phyloP scores from a whole-genome alignment of 2,329 filamentous ascomycete genomes.

The Coniella vitis region DNA sequence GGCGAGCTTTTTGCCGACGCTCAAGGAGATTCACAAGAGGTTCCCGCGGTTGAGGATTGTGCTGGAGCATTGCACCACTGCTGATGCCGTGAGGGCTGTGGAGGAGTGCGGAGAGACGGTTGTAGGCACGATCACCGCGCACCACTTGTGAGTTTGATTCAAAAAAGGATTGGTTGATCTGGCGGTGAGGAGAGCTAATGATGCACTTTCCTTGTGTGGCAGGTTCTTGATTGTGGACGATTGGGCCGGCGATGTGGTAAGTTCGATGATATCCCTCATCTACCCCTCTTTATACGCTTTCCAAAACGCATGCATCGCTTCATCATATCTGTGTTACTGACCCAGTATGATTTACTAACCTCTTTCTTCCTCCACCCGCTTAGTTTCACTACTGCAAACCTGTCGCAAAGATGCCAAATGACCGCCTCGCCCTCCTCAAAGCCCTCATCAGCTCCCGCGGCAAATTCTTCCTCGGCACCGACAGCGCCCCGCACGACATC shows the following conservation, averaged over 20 bases:
- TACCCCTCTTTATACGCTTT: background rate
- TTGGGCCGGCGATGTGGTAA: slow-evolving; percentile 46
- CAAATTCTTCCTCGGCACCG: slow-evolving; percentile 69
- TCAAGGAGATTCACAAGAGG: slow-evolving; percentile 62
- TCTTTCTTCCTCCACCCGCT: background rate
- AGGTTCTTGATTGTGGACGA: slow-evolving; percentile 65
- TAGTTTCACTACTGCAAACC: slow-evolving; percentile 69
- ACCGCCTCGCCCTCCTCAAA: slow-evolving; percentile 65
- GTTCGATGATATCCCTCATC: slow-evolving; percentile 16
- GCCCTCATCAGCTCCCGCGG: slow-evolving; percentile 51
- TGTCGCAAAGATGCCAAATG: slow-evolving; percentile 47
- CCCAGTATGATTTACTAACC: background rate
- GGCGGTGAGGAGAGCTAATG: background rate
- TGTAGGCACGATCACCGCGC: slow-evolving; percentile 72
- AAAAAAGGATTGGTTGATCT: background rate
- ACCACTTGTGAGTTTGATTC: slow-evolving; percentile 58
- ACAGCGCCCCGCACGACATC: slow-evolving; percentile 60
- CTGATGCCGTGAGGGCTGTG: slow-evolving; percentile 73
- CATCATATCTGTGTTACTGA: background rate
- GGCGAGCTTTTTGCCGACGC: slow-evolving; percentile 71
- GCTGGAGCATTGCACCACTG: slow-evolving; percentile 83
- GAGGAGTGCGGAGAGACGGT: slow-evolving; percentile 70
- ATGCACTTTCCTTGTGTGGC: background rate
- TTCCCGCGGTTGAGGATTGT: slow-evolving; percentile 69
- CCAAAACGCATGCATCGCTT: slow-evolving; percentile 23